phyloP scores from a whole-genome alignment of 768 basidiomycete genomes.

The Suillus sp. region DNA sequence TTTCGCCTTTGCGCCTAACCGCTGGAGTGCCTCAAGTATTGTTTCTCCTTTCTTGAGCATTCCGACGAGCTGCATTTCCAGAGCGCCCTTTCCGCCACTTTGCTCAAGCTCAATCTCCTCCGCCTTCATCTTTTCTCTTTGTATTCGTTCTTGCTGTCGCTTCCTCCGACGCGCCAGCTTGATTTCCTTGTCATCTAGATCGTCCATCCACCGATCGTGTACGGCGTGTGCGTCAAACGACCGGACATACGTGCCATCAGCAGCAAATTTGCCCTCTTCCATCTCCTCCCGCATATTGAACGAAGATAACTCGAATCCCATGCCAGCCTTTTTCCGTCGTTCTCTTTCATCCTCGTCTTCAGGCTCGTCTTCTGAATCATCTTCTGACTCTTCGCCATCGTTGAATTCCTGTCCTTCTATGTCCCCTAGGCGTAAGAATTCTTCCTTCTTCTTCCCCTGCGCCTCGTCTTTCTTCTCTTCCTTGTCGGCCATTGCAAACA shows the following conservation, averaged over 20 bases:
- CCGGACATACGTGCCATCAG: constrained; percentile 87
- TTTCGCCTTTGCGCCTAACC: constrained; percentile 74
- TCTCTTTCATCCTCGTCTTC: constrained; percentile 79
- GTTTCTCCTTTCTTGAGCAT: constrained; percentile 90
- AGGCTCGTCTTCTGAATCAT: constrained; percentile 46
- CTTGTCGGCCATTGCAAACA: constrained; percentile 73
- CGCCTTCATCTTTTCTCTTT: constrained; percentile 65
- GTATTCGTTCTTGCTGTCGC: constrained; percentile 69
- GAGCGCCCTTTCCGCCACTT: constrained; percentile 61
- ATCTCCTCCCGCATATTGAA: constrained; percentile 99
- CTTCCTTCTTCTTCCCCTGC: constrained; percentile 59
- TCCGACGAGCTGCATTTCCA: constrained; percentile 69
- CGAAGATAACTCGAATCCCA: constrained; percentile 92
- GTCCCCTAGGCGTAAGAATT: constrained; percentile 85
- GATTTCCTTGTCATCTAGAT: constrained; percentile 81
- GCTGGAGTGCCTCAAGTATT: constrained; percentile 84
- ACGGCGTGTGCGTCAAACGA: constrained; percentile 87
- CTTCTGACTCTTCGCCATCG: constrained; percentile 35
- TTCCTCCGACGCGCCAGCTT: constrained; percentile 78
- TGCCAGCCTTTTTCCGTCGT: constrained; percentile 74
- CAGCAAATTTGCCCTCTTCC: constrained; percentile 96
- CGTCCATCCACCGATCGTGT: constrained; percentile 98
- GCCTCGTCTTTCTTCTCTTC: constrained; percentile 50
- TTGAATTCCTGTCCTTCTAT: constrained; percentile 96
- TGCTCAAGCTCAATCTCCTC: constrained; percentile 76